Evolutionary conservation across 805 yeast species (phyloP), one percentile per base, ranked within the genome.

Genomic region (Candida palmyrensis): DNA sequence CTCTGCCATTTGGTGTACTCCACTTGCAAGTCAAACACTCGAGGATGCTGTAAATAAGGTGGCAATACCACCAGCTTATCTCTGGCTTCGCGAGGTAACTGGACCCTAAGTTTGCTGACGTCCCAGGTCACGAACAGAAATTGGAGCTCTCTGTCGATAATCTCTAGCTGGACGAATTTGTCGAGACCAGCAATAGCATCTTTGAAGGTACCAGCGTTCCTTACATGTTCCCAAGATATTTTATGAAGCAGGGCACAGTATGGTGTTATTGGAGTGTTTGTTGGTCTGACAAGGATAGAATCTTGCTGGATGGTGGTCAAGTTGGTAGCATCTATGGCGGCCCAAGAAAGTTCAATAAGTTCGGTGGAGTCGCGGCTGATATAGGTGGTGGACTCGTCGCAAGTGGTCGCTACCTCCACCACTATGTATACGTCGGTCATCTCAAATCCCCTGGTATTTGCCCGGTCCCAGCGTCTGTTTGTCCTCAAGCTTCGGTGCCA

Each of bases 21-120:
- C 39, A 72, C 74, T 50, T 73, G 71, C 40, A 88, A 59, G 55
- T 86, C 95, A 57, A 85, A 87, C 16, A 82, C 71, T 27, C 79
- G 68, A 3, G 96, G 83, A 43, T 80, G 79, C 52, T 80, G 85
- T 38, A 89, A 59, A 51, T 81, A 85, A 4, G 73, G 66, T 0
- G 96, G 96, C 36, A 88, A 66, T 4, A 68, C 71, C 37, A 82
- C 78, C 8, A 75, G 71, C 51, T 82, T 77, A 50, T 85, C 95
- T 25, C 86, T 67, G 6, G 95, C 85, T 53, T 87, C 95, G 30
- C 94, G 70, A 9, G 83, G 82, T 22, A 89, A 59, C 48, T 80
- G 82, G 30, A 89, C 89, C 39, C 88, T 70, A 30, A 88, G 61
- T 47, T 80, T 80, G 80, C 82, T 78, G 8, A 81, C 68, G 48